These are phyloP conservation scores for Baudoinia panamericana DNA, from an alignment of 495 filamentous ascomycete genomes.

Conservation along the genomic window DNA sequence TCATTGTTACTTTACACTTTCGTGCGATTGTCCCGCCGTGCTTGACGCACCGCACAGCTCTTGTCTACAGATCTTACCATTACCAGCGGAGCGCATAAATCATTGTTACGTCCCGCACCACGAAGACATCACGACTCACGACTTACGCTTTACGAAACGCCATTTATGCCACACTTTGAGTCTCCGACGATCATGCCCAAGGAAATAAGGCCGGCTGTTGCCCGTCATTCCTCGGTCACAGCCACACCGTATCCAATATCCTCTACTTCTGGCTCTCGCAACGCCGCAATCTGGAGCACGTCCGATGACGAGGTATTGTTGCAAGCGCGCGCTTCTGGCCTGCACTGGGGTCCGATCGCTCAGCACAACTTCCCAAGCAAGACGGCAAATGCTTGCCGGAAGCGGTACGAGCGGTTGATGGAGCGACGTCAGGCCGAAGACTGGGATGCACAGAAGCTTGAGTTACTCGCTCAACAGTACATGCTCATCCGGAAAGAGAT, in stretches of 20 bases:
- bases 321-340: conserved; percentile 45
- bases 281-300: conserved; percentile 40
- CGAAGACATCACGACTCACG: conserved; percentile 8
- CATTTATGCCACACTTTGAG: conserved; percentile 8
- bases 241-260: conserved; percentile 11
- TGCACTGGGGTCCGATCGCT: conserved; percentile 63
- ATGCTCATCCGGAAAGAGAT: conserved; percentile 56
- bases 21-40: too few species aligned
- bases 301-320: conserved; percentile 53
- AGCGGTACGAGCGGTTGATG: conserved; percentile 62
- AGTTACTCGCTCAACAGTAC: conserved; percentile 53
- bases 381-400: conserved; percentile 66
- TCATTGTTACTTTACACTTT: too few species aligned
- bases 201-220: conserved; percentile 12
- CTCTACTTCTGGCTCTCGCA: conserved; percentile 6
- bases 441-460: conserved; percentile 54
- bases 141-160: conserved; percentile 6
- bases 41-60: conserved; percentile 7
- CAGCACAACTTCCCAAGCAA: conserved; percentile 54
- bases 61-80: too few species aligned
- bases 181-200: conserved; percentile 20
- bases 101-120: too few species aligned
- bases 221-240: neutral
- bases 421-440: conserved; percentile 47
- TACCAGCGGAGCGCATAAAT: too few species aligned